Conservation (phyloP, 257 asterid species). For the Petrea volubilis region DNA sequence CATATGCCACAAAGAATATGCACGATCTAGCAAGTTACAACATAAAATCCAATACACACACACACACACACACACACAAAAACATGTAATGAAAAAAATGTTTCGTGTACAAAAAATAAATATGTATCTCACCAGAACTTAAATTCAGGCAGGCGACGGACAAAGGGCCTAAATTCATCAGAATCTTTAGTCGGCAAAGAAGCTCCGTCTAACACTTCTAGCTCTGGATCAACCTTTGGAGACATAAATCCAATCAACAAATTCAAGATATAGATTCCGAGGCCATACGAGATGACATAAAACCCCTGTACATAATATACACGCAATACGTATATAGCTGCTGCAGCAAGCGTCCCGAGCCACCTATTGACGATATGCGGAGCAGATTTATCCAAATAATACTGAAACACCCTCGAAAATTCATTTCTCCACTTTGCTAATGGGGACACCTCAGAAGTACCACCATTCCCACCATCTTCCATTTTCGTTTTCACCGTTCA, state of each 20-base stretch:
- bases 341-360: constrained; percentile 59
- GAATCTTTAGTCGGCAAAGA: constrained; percentile 48
- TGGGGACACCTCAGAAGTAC: constrained; percentile 31
- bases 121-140: constrained; percentile 54
- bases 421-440: constrained; percentile 56
- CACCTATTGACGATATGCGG: constrained; percentile 53
- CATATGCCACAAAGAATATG: neutral
- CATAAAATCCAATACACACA: too few relatives aligned
- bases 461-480: constrained; percentile 46
- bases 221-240: constrained; percentile 62
- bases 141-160: constrained; percentile 67
- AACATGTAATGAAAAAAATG: constrained; percentile 3
- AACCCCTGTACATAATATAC: constrained; percentile 52
- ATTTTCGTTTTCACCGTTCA: constrained; percentile 16
- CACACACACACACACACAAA: neutral
- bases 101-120: neutral
- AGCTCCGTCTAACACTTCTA: constrained; percentile 58
- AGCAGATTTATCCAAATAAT: constrained; percentile 55
- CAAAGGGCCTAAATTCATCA: constrained; percentile 56
- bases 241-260: constrained; percentile 67
- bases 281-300: constrained; percentile 57
- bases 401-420: constrained; percentile 44
- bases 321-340: constrained; percentile 51
- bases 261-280: constrained; percentile 61
- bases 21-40: neutral